Evolutionary conservation across 192 early-diverging fungal species (phyloP).

Genomic region (Coemansia sp.): DNA sequence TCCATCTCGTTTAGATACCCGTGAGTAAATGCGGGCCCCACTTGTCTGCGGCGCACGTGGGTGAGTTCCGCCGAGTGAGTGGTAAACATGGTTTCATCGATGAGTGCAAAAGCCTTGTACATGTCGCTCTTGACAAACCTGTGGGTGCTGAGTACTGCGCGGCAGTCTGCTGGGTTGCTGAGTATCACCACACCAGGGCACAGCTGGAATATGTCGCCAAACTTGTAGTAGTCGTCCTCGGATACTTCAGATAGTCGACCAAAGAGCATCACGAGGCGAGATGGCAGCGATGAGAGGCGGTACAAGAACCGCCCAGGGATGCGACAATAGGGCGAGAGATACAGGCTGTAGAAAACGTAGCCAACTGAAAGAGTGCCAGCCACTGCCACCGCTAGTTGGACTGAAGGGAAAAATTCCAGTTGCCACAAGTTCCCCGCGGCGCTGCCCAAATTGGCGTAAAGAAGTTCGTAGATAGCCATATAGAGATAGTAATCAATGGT

Average conservation of each 20-base stretch:
- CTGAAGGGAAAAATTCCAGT: neutral
- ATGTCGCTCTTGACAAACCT: conserved; percentile 29
- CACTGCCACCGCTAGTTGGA: neutral
- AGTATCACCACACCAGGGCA: conserved; percentile 30
- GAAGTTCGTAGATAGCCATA: neutral
- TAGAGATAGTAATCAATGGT: neutral
- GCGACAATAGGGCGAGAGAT: conserved; percentile 23
- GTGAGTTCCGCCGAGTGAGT: conserved; percentile 25
- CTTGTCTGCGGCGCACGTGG: conserved; percentile 20
- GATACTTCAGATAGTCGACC: conserved; percentile 15
- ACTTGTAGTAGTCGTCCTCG: conserved; percentile 22
- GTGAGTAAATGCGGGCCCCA: conserved; percentile 35
- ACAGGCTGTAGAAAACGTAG: conserved; percentile 17
- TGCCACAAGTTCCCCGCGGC: neutral
- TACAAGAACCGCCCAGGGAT: conserved; percentile 17
- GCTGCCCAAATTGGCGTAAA: neutral
- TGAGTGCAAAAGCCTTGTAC: conserved; percentile 26
- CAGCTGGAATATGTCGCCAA: conserved; percentile 38
- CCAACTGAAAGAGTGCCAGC: neutral
- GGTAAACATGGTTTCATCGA: conserved; percentile 29
- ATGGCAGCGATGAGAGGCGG: conserved; percentile 10
- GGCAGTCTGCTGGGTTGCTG: conserved; percentile 28
- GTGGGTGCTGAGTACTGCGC: conserved; percentile 23
- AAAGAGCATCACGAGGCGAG: neutral
- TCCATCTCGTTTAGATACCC: conserved; percentile 32